Base-by-base conservation (phyloP, 345 rosid genomes). In the Combretum micranthum region DNA sequence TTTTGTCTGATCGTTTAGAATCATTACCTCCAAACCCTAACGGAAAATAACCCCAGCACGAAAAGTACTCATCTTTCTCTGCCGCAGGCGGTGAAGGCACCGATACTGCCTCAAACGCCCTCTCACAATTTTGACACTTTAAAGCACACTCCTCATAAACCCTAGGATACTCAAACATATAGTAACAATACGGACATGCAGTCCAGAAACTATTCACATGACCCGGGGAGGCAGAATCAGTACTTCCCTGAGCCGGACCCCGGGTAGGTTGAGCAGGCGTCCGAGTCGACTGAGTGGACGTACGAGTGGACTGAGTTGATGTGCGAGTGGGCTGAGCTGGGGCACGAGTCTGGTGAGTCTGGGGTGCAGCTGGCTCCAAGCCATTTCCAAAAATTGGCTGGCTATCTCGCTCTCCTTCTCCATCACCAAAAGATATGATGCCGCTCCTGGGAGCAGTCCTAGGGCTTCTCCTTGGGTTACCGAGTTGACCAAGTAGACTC, bases 131-230 rank as follows among this genome's bases (percentile, higher is more conserved):
- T 69, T 87, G 95, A 67, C 99, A 93, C 59, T 66, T 78, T 47
- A 93, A 72, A 3, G 78, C 65, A 39, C 97, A 90, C 22, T 82
- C 97, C 65, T 87, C 86, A n/a, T 85, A 93, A 17, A 15, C 80
- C 71, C 77, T 82, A 0, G 85, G 77, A 59, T 89, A 93, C 77
- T 93, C 97, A 26, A 76, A 90, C n/a, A 93, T 74, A 12, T 73
- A 57, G 56, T 48, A 90, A 57, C 99, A 93, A 64, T 87, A 94
- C 0, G 97, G 97, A 23, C 99, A 94, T 44, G 95, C 80, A 0
- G 99, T 94, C 99, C 97, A 90, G 76, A 94, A 90, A 62, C 84
- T 78, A 19, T 44, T 21, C 75, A 70, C 11, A 21, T 69, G 65
- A 44, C 47, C 20, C 82, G 53, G 32, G 15, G 32, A 20, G 14